Conservation (phyloP, 305 asterid species). For the Fraxinus angustifolia region DNA sequence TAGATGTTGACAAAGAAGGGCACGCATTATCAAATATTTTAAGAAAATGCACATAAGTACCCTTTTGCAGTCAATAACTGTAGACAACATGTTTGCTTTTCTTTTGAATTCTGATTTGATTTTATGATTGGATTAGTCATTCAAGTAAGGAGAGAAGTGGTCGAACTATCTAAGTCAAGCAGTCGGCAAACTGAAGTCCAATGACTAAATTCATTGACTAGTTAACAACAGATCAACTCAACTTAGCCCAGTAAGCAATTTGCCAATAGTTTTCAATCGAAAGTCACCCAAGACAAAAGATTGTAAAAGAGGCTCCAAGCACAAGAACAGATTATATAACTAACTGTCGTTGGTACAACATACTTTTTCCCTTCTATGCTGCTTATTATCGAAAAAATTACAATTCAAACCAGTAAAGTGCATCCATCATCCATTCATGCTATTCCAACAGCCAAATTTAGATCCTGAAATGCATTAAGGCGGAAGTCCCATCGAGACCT, state of each 20-base stretch:
- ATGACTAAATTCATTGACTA: background rate
- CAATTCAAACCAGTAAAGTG: background rate
- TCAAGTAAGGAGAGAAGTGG: background rate
- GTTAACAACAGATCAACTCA: background rate
- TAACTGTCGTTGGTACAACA: background rate
- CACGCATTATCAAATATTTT: too few relatives aligned
- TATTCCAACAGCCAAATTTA: background rate
- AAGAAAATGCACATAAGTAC: background rate
- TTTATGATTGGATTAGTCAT: background rate
- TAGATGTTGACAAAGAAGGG: too few relatives aligned
- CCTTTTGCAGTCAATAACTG: background rate
- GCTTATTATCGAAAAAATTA: too few relatives aligned
- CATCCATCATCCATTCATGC: background rate
- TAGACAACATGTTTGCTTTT: background rate
- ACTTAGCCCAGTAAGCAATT: background rate
- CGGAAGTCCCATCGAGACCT: slow-evolving; percentile 26
- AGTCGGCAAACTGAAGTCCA: background rate
- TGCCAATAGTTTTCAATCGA: background rate
- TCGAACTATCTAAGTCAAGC: background rate
- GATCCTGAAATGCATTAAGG: background rate
- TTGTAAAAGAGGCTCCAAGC: background rate
- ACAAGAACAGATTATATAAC: background rate
- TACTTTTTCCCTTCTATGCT: background rate
- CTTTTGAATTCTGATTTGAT: background rate
- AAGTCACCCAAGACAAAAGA: background rate